These are phyloP conservation scores for Cladorrhinum samala DNA, from an alignment of 495 filamentous ascomycete species.

Conservation along the genomic window DNA sequence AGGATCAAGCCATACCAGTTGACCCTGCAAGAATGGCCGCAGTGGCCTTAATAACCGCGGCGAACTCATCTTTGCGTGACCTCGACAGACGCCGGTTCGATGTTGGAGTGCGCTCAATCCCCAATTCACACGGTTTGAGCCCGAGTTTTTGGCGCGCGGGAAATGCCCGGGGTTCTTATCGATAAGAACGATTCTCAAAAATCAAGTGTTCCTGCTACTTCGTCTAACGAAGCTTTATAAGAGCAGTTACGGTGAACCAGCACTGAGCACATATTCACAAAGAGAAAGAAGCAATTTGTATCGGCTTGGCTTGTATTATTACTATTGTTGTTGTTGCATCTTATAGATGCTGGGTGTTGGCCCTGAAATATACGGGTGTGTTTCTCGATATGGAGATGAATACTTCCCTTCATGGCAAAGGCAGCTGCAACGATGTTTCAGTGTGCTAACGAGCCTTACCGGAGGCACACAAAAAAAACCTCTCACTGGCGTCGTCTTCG, in stretches of 20 bases:
- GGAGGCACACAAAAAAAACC: neutral
- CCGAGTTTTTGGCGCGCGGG: constrained; percentile 25
- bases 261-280: neutral
- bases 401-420: neutral
- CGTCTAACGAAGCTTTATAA: too few species aligned
- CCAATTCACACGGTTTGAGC: constrained; percentile 3
- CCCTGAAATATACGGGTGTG: neutral
- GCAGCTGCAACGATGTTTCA: neutral
- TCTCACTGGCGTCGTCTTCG: neutral
- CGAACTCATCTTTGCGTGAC: constrained; percentile 26
- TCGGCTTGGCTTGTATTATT: constrained; percentile 5
- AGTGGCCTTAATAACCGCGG: constrained; percentile 31
- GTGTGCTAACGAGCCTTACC: neutral
- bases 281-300: neutral
- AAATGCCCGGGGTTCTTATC: constrained; percentile 24
- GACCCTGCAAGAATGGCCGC: constrained; percentile 25
- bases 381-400: neutral
- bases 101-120: constrained; percentile 11
- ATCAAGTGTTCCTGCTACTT: too few species aligned
- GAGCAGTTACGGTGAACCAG: too few species aligned
- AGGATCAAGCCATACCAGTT: constrained; percentile 19
- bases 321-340: constrained; percentile 1
- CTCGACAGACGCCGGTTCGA: constrained; percentile 14
- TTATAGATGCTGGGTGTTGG: neutral
- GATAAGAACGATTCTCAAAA: constrained; percentile 21